Conservation (phyloP, 306 rosid genomes). For the Cucurbita argyrosperma region DNA sequence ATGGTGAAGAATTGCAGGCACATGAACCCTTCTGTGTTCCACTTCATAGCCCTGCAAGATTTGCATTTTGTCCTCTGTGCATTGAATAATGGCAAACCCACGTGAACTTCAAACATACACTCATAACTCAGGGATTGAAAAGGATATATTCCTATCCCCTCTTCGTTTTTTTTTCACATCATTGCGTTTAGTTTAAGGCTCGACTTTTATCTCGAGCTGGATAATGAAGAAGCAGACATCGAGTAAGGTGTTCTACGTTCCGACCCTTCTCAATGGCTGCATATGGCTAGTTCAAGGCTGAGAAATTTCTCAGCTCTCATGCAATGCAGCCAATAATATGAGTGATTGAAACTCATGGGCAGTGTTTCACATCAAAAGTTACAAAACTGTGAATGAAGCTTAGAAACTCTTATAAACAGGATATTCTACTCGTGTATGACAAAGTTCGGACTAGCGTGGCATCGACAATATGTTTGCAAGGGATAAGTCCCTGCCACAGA, state of each 20-base stretch:
- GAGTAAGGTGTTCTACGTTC: neutral
- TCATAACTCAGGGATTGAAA: neutral
- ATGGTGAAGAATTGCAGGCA: slow-evolving; percentile 6
- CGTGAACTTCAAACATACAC: neutral
- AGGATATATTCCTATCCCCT: no score
- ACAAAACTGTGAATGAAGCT: neutral
- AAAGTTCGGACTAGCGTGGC: neutral
- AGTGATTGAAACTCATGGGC: neutral
- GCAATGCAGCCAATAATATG: neutral
- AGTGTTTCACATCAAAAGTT: neutral
- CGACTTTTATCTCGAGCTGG: neutral
- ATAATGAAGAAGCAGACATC: neutral
- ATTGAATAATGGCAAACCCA: slow-evolving; percentile 7
- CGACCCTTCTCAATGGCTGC: neutral
- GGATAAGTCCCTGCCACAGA: neutral
- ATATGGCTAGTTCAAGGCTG: neutral
- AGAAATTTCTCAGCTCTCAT: neutral
- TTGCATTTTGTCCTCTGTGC: slow-evolving; percentile 1
- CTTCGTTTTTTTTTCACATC: neutral
- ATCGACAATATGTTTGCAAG: neutral
- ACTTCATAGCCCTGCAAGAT: neutral
- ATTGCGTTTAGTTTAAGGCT: neutral
- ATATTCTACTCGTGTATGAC: neutral
- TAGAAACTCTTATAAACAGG: neutral
- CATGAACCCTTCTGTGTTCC: neutral